Conservation (phyloP, 768 basidiomycete species). For the Collybia nuda region DNA sequence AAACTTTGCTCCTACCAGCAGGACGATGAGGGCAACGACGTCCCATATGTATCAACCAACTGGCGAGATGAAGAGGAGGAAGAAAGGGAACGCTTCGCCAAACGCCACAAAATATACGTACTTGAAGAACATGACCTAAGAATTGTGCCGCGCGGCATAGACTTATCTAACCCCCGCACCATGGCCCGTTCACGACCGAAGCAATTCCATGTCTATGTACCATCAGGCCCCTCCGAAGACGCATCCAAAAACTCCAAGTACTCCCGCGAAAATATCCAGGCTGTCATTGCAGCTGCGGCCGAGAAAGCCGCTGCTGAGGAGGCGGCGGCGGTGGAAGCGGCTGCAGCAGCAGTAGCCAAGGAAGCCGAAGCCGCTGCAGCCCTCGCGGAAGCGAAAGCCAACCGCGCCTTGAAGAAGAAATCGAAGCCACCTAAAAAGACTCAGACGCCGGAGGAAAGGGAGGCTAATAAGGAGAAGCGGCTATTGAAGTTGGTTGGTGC, state of each 20-base stretch:
- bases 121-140: background rate
- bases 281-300: constrained; percentile 35
- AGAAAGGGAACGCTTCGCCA: constrained; percentile 2
- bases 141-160: background rate
- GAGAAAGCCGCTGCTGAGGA: constrained; percentile 26
- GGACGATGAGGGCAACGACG: constrained; percentile 15
- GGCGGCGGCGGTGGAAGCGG: constrained; percentile 30
- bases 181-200: background rate
- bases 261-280: constrained; percentile 26
- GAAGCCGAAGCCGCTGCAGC: constrained; percentile 25
- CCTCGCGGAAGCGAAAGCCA: constrained; percentile 25
- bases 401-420: constrained; percentile 30
- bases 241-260: constrained; percentile 4
- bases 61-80: constrained; percentile 2
- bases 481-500: constrained; percentile 81
- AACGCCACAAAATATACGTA: constrained; percentile 8
- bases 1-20: background rate
- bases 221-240: background rate
- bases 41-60: background rate
- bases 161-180: background rate
- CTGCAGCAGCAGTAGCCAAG: constrained; percentile 25
- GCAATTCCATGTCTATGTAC: too few species aligned
- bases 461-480: constrained; percentile 77
- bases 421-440: constrained; percentile 39
- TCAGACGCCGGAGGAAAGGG: constrained; percentile 55